These are phyloP conservation scores for Mariannaea elegans DNA, from an alignment of 2,329 filamentous ascomycete species.

Conservation along the genomic window DNA sequence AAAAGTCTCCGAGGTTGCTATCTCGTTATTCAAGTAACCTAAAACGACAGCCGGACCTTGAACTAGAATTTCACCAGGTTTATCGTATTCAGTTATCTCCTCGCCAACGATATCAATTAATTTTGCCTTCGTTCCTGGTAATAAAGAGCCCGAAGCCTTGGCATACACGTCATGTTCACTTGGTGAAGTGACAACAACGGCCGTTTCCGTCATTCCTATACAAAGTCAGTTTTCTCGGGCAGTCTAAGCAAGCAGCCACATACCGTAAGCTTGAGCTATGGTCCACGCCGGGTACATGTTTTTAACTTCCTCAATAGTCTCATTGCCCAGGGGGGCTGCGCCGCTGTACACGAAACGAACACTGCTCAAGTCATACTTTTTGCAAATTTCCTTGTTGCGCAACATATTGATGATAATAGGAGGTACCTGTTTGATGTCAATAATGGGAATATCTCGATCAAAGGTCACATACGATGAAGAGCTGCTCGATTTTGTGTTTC, in stretches of 20 bases:
- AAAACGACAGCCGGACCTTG: conserved; percentile 3
- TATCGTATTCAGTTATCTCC: conserved; percentile 4
- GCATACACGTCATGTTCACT: conserved; percentile 67
- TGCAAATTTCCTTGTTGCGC: conserved; percentile 65
- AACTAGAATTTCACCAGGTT: background rate
- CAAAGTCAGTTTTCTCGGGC: too few relatives aligned
- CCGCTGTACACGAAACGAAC: conserved; percentile 73
- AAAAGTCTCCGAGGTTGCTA: conserved; percentile 2
- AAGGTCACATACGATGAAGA: too few relatives aligned
- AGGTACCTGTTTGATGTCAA: too few relatives aligned
- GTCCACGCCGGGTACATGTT: conserved; percentile 70
- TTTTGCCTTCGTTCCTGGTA: background rate
- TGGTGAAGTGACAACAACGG: too few relatives aligned
- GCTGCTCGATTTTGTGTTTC: conserved; percentile 70
- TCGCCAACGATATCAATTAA: background rate
- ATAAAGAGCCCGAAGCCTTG: conserved; percentile 64
- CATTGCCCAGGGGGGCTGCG: conserved; percentile 76
- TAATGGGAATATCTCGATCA: too few relatives aligned
- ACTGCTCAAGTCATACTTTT: conserved; percentile 74
- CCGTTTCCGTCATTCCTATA: too few relatives aligned
- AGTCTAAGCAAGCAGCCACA: too few relatives aligned
- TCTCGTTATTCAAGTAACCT: background rate
- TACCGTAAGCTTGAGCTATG: conserved; percentile 79
- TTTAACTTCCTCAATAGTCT: conserved; percentile 70
- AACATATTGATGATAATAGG: conserved; percentile 81